These are phyloP conservation scores for Patellaria atrata DNA, from an alignment of 495 filamentous ascomycete genomes.

Conservation along the genomic window DNA sequence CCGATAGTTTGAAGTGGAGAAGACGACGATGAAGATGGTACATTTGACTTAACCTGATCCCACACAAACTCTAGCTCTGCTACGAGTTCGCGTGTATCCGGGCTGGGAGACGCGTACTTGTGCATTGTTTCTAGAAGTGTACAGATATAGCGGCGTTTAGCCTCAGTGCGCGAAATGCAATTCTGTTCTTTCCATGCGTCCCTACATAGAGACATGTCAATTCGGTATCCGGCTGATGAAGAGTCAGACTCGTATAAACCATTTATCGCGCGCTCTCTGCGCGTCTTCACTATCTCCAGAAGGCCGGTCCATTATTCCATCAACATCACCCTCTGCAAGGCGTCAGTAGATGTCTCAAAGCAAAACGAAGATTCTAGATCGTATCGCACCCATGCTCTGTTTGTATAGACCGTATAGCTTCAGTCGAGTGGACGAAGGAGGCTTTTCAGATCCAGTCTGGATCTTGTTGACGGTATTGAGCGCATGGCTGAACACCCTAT, in stretches of 20 bases:
- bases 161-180: slow-evolving; percentile 71
- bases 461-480: slow-evolving; percentile 97
- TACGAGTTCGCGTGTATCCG: slow-evolving; percentile 76
- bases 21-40: slow-evolving; percentile 41
- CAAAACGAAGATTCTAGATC: not conserved
- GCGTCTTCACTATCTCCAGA: slow-evolving; percentile 39
- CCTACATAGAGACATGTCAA: slow-evolving; percentile 24
- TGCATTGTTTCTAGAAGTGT: slow-evolving; percentile 96
- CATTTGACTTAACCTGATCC: slow-evolving; percentile 89
- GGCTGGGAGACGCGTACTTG: slow-evolving; percentile 66
- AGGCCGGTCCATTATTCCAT: slow-evolving; percentile 79
- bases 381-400: slow-evolving; percentile 77
- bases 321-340: slow-evolving; percentile 73
- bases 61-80: slow-evolving; percentile 96
- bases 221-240: no score
- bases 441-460: slow-evolving; percentile 75
- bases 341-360: slow-evolving; percentile 7
- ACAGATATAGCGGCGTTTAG: slow-evolving; percentile 85
- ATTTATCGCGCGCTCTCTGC: slow-evolving; percentile 45
- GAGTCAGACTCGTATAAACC: slow-evolving; percentile 27
- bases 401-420: slow-evolving; percentile 96
- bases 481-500: slow-evolving; percentile 96
- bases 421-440: slow-evolving; percentile 70
- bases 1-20: slow-evolving; percentile 27
- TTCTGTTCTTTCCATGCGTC: slow-evolving; percentile 87